Base-by-base conservation (phyloP, 331 rosid genomes). In the Saraca asoca region DNA sequence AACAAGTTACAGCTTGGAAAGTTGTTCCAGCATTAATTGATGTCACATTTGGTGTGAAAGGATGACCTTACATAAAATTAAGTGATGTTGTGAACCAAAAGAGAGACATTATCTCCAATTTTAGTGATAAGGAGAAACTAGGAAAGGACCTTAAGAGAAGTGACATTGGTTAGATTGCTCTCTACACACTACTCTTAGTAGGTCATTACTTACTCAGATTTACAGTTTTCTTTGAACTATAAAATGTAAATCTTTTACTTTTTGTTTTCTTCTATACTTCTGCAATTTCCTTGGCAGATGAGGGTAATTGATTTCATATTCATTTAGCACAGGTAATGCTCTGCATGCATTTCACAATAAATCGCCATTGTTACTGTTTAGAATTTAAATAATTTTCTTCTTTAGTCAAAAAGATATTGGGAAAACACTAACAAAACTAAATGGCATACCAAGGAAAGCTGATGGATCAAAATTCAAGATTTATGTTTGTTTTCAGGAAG, bases 11-110 rank as follows among this genome's bases (percentile, higher is more conserved):
- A 24, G 1, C 31, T 1, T 24, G 31, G 31, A 24, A 24, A 24
- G 31, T 24, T 24, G 31, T 24, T 24, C 31, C 31, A 24, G 31
- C 31, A 24, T n/a, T 24, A 24, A 24, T 17, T 17, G 7, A 20
- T 10, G 18, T 58, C 19, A 41, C 51, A 39, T 59, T 46, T 41
- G 24, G 50, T 50, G 16, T 41, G 35, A 59, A 54, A 54, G 18
- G 13, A 33, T 12, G 13, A 7, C 11, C 14, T 54, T 52, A 31
- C 15, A 9, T 12, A 44, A n/a, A 44, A 44, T 15, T 12, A 50
- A 1, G 31, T 24, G 31, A 24, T 1, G 31, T 24, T 50, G 29
- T 50, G 18, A 50, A 7, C 42, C 34, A 52, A 12, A 56, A 14
- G 13, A 14, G 33, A 9, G 14, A 16, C 7, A 56, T 7, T 29